Percentiles rank a stretch among this genome's conserved stretches.
phyloP scores from a whole-genome alignment of 2,329 filamentous ascomycete species.

The Ustulina deusta region DNA sequence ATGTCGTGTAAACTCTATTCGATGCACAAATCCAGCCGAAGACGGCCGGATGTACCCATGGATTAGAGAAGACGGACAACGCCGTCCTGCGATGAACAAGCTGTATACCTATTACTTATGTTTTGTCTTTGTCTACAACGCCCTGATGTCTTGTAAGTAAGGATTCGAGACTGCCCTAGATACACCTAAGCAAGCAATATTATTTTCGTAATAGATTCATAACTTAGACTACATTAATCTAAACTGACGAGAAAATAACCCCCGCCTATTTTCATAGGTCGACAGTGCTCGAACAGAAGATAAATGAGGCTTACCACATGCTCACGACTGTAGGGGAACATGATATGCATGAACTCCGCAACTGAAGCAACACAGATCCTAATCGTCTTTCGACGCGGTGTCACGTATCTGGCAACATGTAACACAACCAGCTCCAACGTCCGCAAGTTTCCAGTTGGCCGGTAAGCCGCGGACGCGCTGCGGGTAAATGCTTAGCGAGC shows the following conservation, averaged over 20 bases:
- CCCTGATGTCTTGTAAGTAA: neutral
- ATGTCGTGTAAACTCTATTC: constrained; percentile 5
- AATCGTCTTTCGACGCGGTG: constrained; percentile 29
- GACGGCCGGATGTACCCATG: constrained; percentile 1
- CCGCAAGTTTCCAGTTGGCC: constrained; percentile 20
- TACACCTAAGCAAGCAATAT: neutral
- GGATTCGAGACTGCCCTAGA: neutral
- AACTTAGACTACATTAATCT: neutral
- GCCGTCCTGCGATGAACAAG: constrained; percentile 22
- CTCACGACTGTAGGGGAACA: neutral
- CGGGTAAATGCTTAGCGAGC: constrained; percentile 7
- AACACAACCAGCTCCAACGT: constrained; percentile 12
- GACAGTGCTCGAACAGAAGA: neutral
- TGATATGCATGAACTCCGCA: constrained; percentile 24
- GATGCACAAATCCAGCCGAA: constrained; percentile 6
- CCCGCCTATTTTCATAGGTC: neutral
- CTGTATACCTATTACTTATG: neutral
- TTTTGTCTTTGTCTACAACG: neutral
- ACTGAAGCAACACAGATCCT: constrained; percentile 5
- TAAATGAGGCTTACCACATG: neutral
- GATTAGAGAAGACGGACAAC: constrained; percentile 20
- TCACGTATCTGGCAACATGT: constrained; percentile 24
- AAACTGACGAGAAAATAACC: neutral
- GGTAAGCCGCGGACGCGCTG: constrained; percentile 27
- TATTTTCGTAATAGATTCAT: neutral